phyloP scores from a whole-genome alignment of 495 filamentous ascomycete genomes.

The Neurospora sublineolata region DNA sequence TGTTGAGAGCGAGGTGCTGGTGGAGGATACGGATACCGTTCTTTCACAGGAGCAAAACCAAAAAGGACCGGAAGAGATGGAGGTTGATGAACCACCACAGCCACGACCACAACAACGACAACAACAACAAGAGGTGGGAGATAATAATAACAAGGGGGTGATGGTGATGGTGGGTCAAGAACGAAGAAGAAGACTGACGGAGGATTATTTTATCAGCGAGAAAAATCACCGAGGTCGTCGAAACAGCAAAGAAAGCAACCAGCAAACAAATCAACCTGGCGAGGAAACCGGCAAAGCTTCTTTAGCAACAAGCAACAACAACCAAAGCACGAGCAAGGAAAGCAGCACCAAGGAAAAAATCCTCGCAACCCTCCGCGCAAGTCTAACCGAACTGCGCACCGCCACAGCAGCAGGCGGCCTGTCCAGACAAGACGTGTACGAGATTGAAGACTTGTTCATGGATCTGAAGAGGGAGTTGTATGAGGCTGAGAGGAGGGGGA shows the following conservation, averaged over 20 bases:
- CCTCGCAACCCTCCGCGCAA: conserved; percentile 34
- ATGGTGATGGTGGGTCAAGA: background rate
- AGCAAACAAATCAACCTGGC: background rate
- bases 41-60: conserved; percentile 1
- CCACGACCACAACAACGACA: background rate
- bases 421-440: conserved; percentile 39
- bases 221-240: too few species aligned
- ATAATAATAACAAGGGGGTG: background rate
- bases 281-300: background rate
- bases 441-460: conserved; percentile 57
- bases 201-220: background rate
- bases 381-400: conserved; percentile 41
- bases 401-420: conserved; percentile 24
- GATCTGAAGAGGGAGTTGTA: conserved; percentile 54
- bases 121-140: background rate
- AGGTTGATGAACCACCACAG: background rate
- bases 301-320: background rate
- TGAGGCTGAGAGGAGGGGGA: conserved; percentile 44
- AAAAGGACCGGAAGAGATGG: too few species aligned
- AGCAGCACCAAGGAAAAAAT: conserved; percentile 32
- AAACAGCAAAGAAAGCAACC: too few species aligned
- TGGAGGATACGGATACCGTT: background rate
- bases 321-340: too few species aligned
- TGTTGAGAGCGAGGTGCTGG: background rate
- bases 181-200: background rate